phyloP scores from a whole-genome alignment of 192 early-diverging fungal species.

The Backusella tuberculispora region DNA sequence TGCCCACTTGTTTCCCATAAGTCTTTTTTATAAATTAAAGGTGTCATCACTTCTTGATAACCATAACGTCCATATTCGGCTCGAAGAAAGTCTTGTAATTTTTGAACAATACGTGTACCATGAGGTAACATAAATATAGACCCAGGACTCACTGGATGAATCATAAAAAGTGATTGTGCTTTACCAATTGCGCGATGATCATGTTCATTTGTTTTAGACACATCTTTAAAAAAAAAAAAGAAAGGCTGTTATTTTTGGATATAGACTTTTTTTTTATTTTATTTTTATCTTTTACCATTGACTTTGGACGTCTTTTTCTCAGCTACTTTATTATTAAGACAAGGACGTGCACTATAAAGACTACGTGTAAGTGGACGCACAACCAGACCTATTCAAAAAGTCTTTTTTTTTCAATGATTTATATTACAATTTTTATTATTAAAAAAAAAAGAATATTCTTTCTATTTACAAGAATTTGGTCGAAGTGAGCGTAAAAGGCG shows the following conservation, averaged over 20 bases:
- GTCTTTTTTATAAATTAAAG: conserved; percentile 89
- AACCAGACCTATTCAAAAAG: background rate
- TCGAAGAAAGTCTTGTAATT: conserved; percentile 75
- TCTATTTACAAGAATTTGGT: conserved; percentile 1
- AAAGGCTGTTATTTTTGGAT: too few relatives aligned
- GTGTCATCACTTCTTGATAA: conserved; percentile 90
- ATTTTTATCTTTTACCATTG: background rate
- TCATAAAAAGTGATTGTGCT: conserved; percentile 72
- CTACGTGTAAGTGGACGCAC: conserved; percentile 12
- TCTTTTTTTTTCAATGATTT: background rate
- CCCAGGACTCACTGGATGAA: conserved; percentile 68
- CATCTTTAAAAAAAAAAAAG: conserved; percentile 21
- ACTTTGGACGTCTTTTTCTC: background rate
- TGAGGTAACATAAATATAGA: conserved; percentile 79
- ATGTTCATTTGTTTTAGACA: conserved; percentile 33
- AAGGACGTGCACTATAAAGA: conserved; percentile 1
- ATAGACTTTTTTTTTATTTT: too few relatives aligned
- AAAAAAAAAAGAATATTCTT: background rate
- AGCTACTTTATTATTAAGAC: background rate
- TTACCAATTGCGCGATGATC: conserved; percentile 75
- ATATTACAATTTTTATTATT: too few relatives aligned
- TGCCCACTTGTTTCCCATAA: conserved; percentile 94
- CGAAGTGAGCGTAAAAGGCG: conserved; percentile 3
- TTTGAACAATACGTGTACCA: conserved; percentile 81
- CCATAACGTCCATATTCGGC: conserved; percentile 76